These are phyloP conservation scores for Vicia sativa DNA, from an alignment of 306 rosid species.

Conservation along the genomic window DNA sequence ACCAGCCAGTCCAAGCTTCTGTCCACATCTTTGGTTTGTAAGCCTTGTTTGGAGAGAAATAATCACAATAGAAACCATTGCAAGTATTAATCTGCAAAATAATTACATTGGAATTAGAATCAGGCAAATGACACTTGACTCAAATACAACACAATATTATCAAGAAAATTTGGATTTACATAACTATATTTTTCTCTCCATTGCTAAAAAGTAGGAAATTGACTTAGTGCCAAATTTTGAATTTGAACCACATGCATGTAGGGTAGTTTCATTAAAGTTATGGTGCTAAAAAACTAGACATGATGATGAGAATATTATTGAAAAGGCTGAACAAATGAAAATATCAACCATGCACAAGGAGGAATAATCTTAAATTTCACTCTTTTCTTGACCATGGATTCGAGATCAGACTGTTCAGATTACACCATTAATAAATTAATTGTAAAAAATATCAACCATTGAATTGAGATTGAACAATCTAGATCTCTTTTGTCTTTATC, in stretches of 20 bases:
- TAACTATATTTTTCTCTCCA: conserved; percentile 13
- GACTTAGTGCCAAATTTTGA: conserved; percentile 20
- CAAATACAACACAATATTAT: conserved; percentile 18
- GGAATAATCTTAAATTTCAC: background rate
- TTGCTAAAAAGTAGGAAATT: conserved; percentile 24
- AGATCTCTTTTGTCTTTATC: conserved; percentile 4
- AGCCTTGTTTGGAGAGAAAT: conserved; percentile 91
- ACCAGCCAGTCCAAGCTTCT: conserved; percentile 99
- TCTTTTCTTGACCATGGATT: background rate
- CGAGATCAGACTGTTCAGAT: too few relatives aligned
- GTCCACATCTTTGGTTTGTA: conserved; percentile 99
- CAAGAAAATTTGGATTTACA: conserved; percentile 1
- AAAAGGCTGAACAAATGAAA: conserved; percentile 27
- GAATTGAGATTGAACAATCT: too few relatives aligned
- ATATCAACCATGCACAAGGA: conserved; percentile 44
- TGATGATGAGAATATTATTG: conserved; percentile 27
- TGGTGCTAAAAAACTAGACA: conserved; percentile 32
- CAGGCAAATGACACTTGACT: conserved; percentile 3
- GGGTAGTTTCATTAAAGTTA: conserved; percentile 25
- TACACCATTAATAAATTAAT: too few relatives aligned
- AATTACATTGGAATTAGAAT: conserved; percentile 30
- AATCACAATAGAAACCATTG: conserved; percentile 96
- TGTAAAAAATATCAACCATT: too few relatives aligned
- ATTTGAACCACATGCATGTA: conserved; percentile 24
- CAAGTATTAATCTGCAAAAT: conserved; percentile 82